phyloP scores from a whole-genome alignment of 805 yeast species.

The Monosporozyma aerobia region DNA sequence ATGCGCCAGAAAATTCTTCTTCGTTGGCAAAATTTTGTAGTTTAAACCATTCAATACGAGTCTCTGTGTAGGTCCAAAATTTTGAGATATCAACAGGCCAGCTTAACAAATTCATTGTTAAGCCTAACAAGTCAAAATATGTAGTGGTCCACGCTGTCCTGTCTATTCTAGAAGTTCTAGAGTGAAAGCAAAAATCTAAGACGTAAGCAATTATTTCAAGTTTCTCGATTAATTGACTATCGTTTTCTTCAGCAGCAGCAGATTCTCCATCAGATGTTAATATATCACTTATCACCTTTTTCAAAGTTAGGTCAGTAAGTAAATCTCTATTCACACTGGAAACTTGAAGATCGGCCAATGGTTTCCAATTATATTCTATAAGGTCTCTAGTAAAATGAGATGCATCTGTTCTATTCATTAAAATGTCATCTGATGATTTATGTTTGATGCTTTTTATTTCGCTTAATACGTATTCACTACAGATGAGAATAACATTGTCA shows the following conservation, averaged over 20 bases:
- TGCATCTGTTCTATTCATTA: background rate
- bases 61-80: slow-evolving; percentile 26
- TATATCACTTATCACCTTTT: slow-evolving; percentile 12
- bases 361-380: slow-evolving; percentile 12
- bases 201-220: slow-evolving; percentile 10
- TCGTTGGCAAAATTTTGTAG: slow-evolving; percentile 10
- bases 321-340: slow-evolving; percentile 7
- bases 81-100: slow-evolving; percentile 19
- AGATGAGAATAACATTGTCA: background rate
- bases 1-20: slow-evolving; percentile 10
- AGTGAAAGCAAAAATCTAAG: slow-evolving; percentile 22
- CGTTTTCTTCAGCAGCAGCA: background rate
- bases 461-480: background rate
- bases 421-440: background rate
- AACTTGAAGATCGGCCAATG: slow-evolving; percentile 2
- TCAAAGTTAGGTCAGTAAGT: slow-evolving; percentile 10
- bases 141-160: slow-evolving; percentile 15
- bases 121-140: slow-evolving; percentile 19
- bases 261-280: background rate
- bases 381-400: slow-evolving; percentile 3
- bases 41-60: slow-evolving; percentile 26
- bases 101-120: slow-evolving; percentile 13
- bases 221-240: background rate
- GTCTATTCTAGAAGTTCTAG: slow-evolving; percentile 11
- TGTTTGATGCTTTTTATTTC: background rate